Conservation (phyloP, 2,329 filamentous ascomycete species). For the Fusarium tricinctum region DNA sequence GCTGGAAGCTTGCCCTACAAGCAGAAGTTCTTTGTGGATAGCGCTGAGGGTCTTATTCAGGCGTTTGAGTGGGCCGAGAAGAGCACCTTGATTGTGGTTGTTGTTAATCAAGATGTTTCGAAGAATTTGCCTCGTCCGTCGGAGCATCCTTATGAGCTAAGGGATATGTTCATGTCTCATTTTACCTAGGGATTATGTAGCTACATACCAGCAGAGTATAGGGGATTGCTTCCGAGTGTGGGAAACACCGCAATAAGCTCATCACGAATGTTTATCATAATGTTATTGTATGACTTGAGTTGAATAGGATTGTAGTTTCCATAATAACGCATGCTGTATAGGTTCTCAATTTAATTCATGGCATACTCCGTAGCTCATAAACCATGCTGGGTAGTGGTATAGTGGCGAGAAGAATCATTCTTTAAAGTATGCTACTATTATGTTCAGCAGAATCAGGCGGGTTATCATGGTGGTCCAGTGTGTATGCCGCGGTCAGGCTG, state of each 20-base stretch:
- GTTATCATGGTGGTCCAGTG: too few species aligned
- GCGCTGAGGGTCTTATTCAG: conserved; percentile 18
- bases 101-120: conserved; percentile 7
- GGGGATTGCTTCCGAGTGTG: not conserved
- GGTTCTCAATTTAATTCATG: too few species aligned
- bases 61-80: conserved; percentile 19
- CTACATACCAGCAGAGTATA: not conserved
- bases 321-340: too few species aligned
- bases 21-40: conserved; percentile 27
- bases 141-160: not conserved
- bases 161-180: not conserved
- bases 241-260: not conserved
- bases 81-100: conserved; percentile 17
- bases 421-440: too few species aligned
- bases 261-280: not conserved
- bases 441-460: too few species aligned
- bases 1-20: conserved; percentile 20
- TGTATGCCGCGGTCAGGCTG: too few species aligned
- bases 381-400: too few species aligned
- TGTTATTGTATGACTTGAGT: too few species aligned
- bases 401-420: too few species aligned
- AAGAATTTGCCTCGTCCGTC: conserved; percentile 8
- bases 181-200: not conserved
- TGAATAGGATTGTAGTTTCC: too few species aligned
- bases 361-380: too few species aligned